Evolutionary conservation across 2,329 filamentous ascomycete genomes (phyloP), one percentile per base, ranked within the genome.

Genomic region (Trichoderma brevicompactum): DNA sequence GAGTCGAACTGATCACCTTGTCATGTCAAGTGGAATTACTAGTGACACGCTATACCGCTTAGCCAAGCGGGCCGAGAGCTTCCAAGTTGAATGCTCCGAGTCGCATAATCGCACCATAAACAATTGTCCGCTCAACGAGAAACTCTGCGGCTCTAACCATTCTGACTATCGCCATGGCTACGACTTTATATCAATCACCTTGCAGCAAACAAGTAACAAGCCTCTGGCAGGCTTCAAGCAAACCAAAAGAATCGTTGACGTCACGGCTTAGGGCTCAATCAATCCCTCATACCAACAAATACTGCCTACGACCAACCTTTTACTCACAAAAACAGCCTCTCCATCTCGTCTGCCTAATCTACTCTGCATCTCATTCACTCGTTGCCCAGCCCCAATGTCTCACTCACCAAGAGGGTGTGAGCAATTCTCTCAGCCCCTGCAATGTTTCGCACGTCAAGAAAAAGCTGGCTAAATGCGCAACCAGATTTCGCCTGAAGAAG

Each of bases 1-100:
- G 62, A 58, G 62, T 59, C 62, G 54, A 65, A 65, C 53, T 65
- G 62, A 58, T 65, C 62, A 65, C 53, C 54, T 65, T 65, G 62
- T 59, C 62, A 58, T 58, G 53, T 65, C 62, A 50, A 52, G 52
- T 41, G 17, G 48, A 41, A 28, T 52, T 65, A 65, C 62, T 59
- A 65, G 53, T 59, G 54, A 65, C 62, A 65, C 62, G 62, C 62
- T 65, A 59, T 65, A 65, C 54, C 62, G 62, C 53, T 58, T 59
- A 58, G 62, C 62, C 54, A 65, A 59, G 62, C 54, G 62, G 62
- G 62, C 62, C n/a, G 34, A 38, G 36, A 43, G 61, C 32, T 55
- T 19, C 8, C 38, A 12, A 46, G 40, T 38, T 63, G 59, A 10
- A 10, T 38, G 10, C 10, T 38, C 10, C 10, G 23, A 28, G 23